phyloP scores from a whole-genome alignment of 345 rosid genomes.

The Pistacia vera region DNA sequence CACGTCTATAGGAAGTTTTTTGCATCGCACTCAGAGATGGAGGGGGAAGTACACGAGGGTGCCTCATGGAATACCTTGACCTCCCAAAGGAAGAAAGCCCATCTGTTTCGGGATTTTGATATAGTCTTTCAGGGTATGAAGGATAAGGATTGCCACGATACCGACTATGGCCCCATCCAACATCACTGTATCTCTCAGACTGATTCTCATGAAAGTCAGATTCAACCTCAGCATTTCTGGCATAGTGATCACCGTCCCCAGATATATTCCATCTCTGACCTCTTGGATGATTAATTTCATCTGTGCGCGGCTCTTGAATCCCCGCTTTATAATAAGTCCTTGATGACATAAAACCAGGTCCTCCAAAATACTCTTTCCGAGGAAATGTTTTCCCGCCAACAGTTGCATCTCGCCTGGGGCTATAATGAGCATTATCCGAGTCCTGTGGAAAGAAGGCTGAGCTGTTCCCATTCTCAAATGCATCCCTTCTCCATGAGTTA shows the following conservation, averaged over 20 bases:
- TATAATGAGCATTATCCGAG: constrained; percentile 51
- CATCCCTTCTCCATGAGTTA: constrained; percentile 79
- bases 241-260: constrained; percentile 66
- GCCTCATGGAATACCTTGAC: constrained; percentile 77
- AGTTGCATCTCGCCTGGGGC: constrained; percentile 56
- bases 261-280: constrained; percentile 75
- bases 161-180: constrained; percentile 66
- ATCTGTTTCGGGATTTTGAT: constrained; percentile 68
- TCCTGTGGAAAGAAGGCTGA: constrained; percentile 48
- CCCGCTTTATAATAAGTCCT: constrained; percentile 59
- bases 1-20: constrained; percentile 54
- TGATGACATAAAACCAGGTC: constrained; percentile 48
- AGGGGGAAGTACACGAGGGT: constrained; percentile 96
- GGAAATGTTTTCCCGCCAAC: constrained; percentile 47
- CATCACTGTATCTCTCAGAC: constrained; percentile 67
- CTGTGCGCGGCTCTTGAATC: constrained; percentile 53
- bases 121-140: constrained; percentile 54
- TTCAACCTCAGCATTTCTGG: constrained; percentile 60
- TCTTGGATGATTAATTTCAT: constrained; percentile 46
- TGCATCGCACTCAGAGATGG: constrained; percentile 64
- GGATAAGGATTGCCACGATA: constrained; percentile 54
- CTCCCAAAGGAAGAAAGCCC: constrained; percentile 76
- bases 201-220: constrained; percentile 69
- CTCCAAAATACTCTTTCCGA: constrained; percentile 67
- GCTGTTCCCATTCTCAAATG: constrained; percentile 59